Evolutionary conservation across 2,329 filamentous ascomycete genomes (phyloP), one percentile per base, ranked within the genome.

Genomic region (Phaeoacremonium minimum): DNA sequence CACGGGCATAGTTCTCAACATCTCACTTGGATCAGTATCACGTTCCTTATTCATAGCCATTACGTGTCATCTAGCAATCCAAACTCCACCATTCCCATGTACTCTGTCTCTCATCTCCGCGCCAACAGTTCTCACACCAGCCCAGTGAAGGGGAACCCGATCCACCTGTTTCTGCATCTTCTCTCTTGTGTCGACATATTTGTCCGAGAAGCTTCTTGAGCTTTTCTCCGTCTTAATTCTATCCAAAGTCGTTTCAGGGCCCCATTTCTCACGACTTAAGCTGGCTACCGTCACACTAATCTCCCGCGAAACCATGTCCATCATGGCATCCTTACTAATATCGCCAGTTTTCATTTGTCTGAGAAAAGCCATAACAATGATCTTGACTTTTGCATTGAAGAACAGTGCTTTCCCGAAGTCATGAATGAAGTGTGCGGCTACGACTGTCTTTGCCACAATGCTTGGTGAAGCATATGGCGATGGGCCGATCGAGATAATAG

Each of bases 321-420:
- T 18, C 1, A 55, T 35, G 0, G 56, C 50, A 2, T 57, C 51
- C 5, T 38, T 31, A 5, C 45, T 30, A 3, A 39, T 36, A 12
- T 40, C 40, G 4, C 35, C 39, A 3, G 37, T 36, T 3, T 47
- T 43, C 9, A 62, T 49, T 0, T 64, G 57, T 18, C 73, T 73
- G 3, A 85, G 50, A 22, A 74, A 80, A 0, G 75, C 80, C 74
- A 85, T 77, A 4, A 83, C 50, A 2, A 79, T 53, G 5, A 83
- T 51, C 18, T 74, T 67, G 3, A 85, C 37, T 30, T 58, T 64
- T 0, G 59, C 46, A 5, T 62, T 60, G 28, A 67, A 53, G 33
- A 79, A 70, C 0, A 54, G 47, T 0, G 45, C 49, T 0, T 52
- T 60, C 3, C 64, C 63, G 35, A 75, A 72, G 37, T 77, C 70